phyloP scores from a whole-genome alignment of 1,139 yeast genomes.

The Pichiaceae sp. region DNA sequence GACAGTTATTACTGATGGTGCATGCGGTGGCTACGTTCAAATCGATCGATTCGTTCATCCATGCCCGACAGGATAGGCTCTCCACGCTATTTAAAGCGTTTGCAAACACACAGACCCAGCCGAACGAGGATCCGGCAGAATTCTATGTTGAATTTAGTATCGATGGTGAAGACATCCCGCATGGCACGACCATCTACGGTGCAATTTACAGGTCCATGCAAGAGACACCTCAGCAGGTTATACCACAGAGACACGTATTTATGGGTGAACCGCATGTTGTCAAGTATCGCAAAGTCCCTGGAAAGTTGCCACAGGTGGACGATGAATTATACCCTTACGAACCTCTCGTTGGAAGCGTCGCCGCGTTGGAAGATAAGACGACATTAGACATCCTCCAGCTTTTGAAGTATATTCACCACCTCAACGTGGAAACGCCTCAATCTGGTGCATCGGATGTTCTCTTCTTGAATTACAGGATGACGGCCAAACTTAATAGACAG shows the following conservation, averaged over 20 bases:
- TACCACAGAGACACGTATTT: conserved; percentile 47
- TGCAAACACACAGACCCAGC: conserved; percentile 4
- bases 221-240: conserved; percentile 29
- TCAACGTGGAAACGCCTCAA: conserved; percentile 30
- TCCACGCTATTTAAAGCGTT: conserved; percentile 12
- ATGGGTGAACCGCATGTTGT: conserved; percentile 40
- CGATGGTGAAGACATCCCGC: conserved; percentile 54
- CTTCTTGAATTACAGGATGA: conserved; percentile 72
- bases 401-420: conserved; percentile 42
- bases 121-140: conserved; percentile 1
- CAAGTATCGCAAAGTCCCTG: conserved; percentile 38
- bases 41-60: conserved; percentile 59
- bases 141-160: conserved; percentile 54
- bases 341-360: conserved; percentile 5
- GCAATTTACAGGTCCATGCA: conserved; percentile 57
- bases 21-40: conserved; percentile 86
- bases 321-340: conserved; percentile 26
- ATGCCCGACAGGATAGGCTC: conserved; percentile 26
- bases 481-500: conserved; percentile 82
- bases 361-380: conserved; percentile 28
- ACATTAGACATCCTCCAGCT: conserved; percentile 47
- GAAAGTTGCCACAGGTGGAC: conserved; percentile 14
- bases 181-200: conserved; percentile 72
- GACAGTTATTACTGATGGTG: conserved; percentile 52
- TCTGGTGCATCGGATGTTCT: conserved; percentile 34